phyloP scores from a whole-genome alignment of 2,329 filamentous ascomycete genomes.

The Fusarium hostae region DNA sequence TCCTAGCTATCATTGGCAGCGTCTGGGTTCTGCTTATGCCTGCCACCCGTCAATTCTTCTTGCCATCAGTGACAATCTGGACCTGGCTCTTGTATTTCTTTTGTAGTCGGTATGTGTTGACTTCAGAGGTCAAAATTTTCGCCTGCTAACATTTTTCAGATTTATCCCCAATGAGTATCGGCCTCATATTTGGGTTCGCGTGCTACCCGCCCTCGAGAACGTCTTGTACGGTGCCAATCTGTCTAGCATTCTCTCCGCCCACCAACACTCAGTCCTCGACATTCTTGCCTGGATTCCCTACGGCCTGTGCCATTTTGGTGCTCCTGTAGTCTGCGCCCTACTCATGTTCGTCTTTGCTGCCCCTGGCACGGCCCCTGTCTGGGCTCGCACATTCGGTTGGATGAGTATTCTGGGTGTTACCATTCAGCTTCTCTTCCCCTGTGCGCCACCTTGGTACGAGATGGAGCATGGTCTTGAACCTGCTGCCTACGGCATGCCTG shows the following conservation, averaged over 20 bases:
- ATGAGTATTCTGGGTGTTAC: constrained; percentile 89
- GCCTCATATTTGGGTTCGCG: constrained; percentile 94
- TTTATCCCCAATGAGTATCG: constrained; percentile 91
- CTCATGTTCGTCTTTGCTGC: constrained; percentile 90
- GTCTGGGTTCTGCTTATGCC: constrained; percentile 80
- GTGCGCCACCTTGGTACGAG: constrained; percentile 97
- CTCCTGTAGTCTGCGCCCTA: constrained; percentile 80
- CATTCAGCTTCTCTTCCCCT: constrained; percentile 91
- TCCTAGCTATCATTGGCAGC: constrained; percentile 73
- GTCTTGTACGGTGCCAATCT: constrained; percentile 96
- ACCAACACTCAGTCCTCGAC: constrained; percentile 85
- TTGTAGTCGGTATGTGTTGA: constrained; percentile 79
- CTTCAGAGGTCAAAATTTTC: neutral
- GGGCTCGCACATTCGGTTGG: constrained; percentile 89
- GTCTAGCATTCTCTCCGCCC: constrained; percentile 92
- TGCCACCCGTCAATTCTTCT: constrained; percentile 88
- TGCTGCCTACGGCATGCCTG: constrained; percentile 90
- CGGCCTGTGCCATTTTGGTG: constrained; percentile 88
- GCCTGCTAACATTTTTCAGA: constrained; percentile 56
- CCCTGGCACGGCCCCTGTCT: constrained; percentile 85
- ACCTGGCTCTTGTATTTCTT: constrained; percentile 93
- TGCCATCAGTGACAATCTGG: constrained; percentile 86
- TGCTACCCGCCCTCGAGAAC: constrained; percentile 93
- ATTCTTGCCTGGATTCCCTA: constrained; percentile 94
- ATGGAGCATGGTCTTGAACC: constrained; percentile 90